A percentile compares a stretch with the other conserved stretches of the same genome.
phyloP scores from a whole-genome alignment of 2,329 filamentous ascomycete species.

The Sclerotinia glacialis region DNA sequence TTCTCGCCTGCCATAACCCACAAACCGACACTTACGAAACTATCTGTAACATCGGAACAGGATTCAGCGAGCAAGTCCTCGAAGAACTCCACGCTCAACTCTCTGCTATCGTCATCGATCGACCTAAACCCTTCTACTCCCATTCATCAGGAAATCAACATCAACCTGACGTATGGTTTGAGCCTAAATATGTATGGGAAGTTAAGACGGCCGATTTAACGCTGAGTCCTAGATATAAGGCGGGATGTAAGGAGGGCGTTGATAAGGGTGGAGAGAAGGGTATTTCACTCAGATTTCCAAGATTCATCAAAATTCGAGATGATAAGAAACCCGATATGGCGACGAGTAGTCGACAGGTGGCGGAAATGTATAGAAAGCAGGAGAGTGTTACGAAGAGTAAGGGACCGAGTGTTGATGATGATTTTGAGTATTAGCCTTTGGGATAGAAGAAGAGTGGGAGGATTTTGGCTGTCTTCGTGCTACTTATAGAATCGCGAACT shows the following conservation, averaged over 20 bases:
- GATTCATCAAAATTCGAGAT: constrained; percentile 87
- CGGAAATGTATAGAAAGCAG: constrained; percentile 96
- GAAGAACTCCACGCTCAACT: constrained; percentile 79
- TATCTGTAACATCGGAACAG: constrained; percentile 97
- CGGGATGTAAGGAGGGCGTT: constrained; percentile 79
- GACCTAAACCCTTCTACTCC: constrained; percentile 89
- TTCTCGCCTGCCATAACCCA: constrained; percentile 90
- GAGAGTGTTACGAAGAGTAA: constrained; percentile 82
- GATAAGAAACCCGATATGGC: constrained; percentile 96
- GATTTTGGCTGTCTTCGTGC: not conserved
- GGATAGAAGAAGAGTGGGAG: not conserved
- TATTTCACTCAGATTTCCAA: constrained; percentile 84
- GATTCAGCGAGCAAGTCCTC: constrained; percentile 93
- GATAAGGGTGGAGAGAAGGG: constrained; percentile 70
- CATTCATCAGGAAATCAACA: constrained; percentile 83
- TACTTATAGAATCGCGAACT: not conserved
- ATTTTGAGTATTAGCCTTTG: constrained; percentile 80
- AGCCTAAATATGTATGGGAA: constrained; percentile 93
- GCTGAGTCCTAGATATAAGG: constrained; percentile 87
- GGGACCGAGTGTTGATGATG: constrained; percentile 84
- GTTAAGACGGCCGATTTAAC: constrained; percentile 96
- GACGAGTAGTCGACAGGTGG: constrained; percentile 78
- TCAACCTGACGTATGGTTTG: constrained; percentile 98
- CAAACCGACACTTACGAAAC: constrained; percentile 82
- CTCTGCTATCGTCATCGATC: constrained; percentile 76